A percentile compares a stretch with the other conserved stretches of the same genome.
These are phyloP conservation scores for Colletotrichum eleusines DNA, from an alignment of 2,329 filamentous ascomycete genomes.

Conservation along the genomic window DNA sequence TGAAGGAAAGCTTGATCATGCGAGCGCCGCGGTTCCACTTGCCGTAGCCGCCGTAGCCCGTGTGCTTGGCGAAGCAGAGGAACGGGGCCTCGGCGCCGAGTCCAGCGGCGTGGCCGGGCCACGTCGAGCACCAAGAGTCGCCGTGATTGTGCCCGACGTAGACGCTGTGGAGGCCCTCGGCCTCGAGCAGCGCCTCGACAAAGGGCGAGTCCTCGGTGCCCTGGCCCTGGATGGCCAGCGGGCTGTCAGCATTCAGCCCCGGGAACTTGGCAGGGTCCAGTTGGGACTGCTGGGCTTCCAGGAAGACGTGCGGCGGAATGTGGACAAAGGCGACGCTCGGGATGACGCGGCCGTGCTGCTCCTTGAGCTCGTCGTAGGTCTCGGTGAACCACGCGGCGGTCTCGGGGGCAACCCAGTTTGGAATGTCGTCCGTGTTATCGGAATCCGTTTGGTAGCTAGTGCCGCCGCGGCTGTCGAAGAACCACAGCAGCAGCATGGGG, in stretches of 20 bases:
- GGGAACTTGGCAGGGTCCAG: constrained; percentile 53
- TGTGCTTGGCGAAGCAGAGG: constrained; percentile 73
- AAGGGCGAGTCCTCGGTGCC: constrained; percentile 60
- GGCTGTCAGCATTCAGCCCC: constrained; percentile 46
- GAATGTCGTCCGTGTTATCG: constrained; percentile 46
- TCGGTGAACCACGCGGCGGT: constrained; percentile 59
- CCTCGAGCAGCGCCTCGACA: constrained; percentile 62
- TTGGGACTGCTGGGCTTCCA: constrained; percentile 39
- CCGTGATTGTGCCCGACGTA: constrained; percentile 71
- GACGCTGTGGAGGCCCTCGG: constrained; percentile 60
- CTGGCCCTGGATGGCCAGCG: constrained; percentile 49
- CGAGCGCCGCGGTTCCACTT: constrained; percentile 71
- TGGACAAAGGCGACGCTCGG: constrained; percentile 44
- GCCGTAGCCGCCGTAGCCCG: constrained; percentile 78
- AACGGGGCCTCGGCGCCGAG: constrained; percentile 51
- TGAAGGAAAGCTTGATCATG: constrained; percentile 41
- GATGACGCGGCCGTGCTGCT: constrained; percentile 40
- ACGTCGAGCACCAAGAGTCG: constrained; percentile 58
- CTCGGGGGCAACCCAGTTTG: constrained; percentile 59
- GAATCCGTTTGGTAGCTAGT: constrained; percentile 50
- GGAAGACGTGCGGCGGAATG: constrained; percentile 42
- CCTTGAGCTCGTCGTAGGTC: constrained; percentile 46
- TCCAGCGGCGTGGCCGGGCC: constrained; percentile 42
- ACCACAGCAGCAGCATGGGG: constrained; percentile 62
- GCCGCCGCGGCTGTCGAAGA: constrained; percentile 66